phyloP scores from a whole-genome alignment of 2,329 filamentous ascomycete species.

The Teratosphaeria pseudoeucalypti region DNA sequence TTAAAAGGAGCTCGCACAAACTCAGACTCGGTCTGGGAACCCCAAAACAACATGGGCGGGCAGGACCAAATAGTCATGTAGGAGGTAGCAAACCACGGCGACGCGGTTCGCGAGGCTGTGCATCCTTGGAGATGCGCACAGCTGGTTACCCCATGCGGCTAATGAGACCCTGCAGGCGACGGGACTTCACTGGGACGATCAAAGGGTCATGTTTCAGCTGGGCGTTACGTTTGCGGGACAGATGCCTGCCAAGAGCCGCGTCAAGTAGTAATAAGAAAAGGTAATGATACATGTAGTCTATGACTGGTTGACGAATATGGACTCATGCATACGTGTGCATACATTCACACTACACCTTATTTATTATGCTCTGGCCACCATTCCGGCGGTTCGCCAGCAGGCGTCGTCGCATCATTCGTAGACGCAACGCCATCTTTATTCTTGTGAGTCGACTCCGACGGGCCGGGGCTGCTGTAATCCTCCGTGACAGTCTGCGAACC shows the following conservation, averaged over 20 bases:
- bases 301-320: not conserved
- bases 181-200: not conserved
- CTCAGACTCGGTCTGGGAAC: not conserved
- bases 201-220: not conserved
- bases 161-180: not conserved
- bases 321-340: not conserved
- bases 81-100: not conserved
- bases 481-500: slow-evolving; percentile 26
- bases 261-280: not conserved
- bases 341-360: no score
- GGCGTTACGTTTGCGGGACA: not conserved
- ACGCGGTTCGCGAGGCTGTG: not conserved
- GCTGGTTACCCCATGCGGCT: not conserved
- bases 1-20: not conserved
- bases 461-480: slow-evolving; percentile 24
- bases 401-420: slow-evolving; percentile 10
- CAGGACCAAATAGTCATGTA: not conserved
- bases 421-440: slow-evolving; percentile 27
- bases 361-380: not conserved
- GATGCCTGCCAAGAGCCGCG: not conserved
- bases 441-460: slow-evolving; percentile 31
- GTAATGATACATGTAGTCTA: not conserved
- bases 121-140: not conserved
- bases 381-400: not conserved
- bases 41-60: not conserved